Evolutionary conservation across 1,139 yeast species (phyloP), one percentile per base, ranked within the genome.

Genomic region (Pichia sp.): DNA sequence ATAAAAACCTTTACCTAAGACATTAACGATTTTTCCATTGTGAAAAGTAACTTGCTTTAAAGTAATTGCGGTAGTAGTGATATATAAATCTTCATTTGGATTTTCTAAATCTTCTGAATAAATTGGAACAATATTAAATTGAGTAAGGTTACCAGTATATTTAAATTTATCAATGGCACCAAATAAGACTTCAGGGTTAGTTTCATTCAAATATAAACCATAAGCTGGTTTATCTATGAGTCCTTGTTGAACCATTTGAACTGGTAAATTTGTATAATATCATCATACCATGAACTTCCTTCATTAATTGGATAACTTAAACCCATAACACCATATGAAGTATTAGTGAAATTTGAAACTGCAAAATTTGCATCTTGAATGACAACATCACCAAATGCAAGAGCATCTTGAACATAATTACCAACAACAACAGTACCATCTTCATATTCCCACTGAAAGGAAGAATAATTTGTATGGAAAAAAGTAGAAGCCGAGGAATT

Each of bases 371-470:
- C 66, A 47, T 64, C 57, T 0, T 62, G 51, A 11, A 80, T 67
- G 31, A 61, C 58, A 4, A 66, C 62, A 29, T 63, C 66, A 39
- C 69, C 67, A 41, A 79, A 54, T 5, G 55, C 53, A 35, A 78
- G 61, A 39, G 59, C 56, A 54, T 82, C 90, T 42, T 63, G 61
- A 39, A 80, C 85, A 79, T 80, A 80, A 47, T 64, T 56, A 32
- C 90, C 92, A 6, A 52, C 43, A 9, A 86, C 84, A 51, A 57
- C 64, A 31, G 82, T 66, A 8, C 61, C 61, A 57, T 82, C 90
- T 35, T 80, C 87, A 54, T 83, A 83, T 33, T 60, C 51, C 54
- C 80, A 79, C 42, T 52, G 55, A 54, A 72, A 73, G 42, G 60
- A 56, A 4, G 82, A 71, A 26, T 64, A 61, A 57, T 79, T 78